These are phyloP conservation scores for Vicia faba DNA, from an alignment of 306 rosid genomes.

Conservation along the genomic window DNA sequence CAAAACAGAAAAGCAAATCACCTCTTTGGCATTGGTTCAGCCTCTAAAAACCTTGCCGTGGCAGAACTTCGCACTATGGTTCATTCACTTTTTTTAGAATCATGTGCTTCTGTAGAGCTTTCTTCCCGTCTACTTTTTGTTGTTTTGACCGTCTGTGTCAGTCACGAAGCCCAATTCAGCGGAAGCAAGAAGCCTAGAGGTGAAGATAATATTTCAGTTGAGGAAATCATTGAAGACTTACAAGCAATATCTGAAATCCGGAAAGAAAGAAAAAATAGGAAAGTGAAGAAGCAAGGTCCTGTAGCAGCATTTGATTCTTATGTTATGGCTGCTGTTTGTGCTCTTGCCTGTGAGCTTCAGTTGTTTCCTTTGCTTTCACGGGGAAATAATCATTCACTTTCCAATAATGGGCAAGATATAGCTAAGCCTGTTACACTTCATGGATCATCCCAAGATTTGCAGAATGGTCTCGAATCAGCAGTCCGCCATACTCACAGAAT, in stretches of 20 bases:
- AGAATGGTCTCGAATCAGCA: conserved; percentile 76
- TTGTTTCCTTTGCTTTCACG: conserved; percentile 73
- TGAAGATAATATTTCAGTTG: conserved; percentile 56
- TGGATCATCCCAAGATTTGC: conserved; percentile 63
- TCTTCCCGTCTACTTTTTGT: conserved; percentile 94
- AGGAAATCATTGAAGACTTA: conserved; percentile 57
- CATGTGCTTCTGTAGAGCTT: conserved; percentile 93
- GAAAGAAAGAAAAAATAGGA: conserved; percentile 57
- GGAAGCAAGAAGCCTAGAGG: conserved; percentile 75
- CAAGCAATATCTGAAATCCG: conserved; percentile 55
- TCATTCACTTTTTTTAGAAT: conserved; percentile 94
- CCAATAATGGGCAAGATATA: conserved; percentile 48
- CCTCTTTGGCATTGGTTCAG: conserved; percentile 69
- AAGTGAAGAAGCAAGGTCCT: conserved; percentile 79
- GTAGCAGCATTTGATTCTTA: conserved; percentile 97
- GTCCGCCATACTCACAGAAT: conserved; percentile 85
- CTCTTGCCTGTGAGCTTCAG: conserved; percentile 95
- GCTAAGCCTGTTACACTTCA: conserved; percentile 59
- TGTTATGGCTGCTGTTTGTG: conserved; percentile 95
- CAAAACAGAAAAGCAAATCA: conserved; percentile 75
- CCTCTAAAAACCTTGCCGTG: conserved; percentile 92
- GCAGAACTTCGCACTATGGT: conserved; percentile 99
- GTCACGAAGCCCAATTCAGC: conserved; percentile 86
- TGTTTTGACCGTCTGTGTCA: conserved; percentile 91
- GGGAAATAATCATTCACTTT: conserved; percentile 52